phyloP scores from a whole-genome alignment of 2,329 filamentous ascomycete species.

The Ascochyta viciae-villosae region DNA sequence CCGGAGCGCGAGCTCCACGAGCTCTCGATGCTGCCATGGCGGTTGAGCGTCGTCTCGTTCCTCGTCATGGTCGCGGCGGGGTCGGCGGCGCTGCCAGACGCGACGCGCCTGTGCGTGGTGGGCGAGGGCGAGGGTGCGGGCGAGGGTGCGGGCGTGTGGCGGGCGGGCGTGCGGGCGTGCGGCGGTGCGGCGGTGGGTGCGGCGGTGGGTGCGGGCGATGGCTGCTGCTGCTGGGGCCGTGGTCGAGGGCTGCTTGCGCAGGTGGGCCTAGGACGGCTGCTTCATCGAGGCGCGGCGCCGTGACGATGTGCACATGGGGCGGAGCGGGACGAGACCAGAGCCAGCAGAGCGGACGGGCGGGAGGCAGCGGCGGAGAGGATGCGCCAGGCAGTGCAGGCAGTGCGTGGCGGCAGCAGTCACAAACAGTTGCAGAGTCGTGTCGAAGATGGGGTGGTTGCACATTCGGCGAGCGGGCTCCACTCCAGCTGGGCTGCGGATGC shows the following conservation, averaged over 20 bases:
- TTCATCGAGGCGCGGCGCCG: conserved; percentile 44
- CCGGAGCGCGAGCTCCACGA: conserved; percentile 72
- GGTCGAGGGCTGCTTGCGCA: conserved; percentile 43
- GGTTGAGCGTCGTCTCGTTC: conserved; percentile 69
- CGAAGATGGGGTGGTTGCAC: conserved; percentile 9
- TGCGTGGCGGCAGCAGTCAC: conserved; percentile 4
- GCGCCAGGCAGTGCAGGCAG: background rate
- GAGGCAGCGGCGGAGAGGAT: conserved; percentile 12
- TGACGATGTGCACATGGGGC: conserved; percentile 22
- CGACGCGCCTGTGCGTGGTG: conserved; percentile 7
- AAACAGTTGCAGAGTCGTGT: conserved; percentile 9
- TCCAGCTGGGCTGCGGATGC: conserved; percentile 16
- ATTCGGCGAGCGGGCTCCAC: conserved; percentile 25
- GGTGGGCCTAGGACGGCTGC: conserved; percentile 47
- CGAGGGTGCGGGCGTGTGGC: background rate
- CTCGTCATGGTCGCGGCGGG: conserved; percentile 63
- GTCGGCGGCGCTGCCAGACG: conserved; percentile 12
- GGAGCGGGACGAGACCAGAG: background rate
- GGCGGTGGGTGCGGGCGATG: conserved; percentile 25
- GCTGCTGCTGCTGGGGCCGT: conserved; percentile 16
- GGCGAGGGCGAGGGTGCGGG: background rate
- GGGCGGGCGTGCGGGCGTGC: no score
- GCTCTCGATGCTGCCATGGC: conserved; percentile 72
- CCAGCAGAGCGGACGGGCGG: conserved; percentile 23
- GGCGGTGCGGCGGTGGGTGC: conserved; percentile 9